Conservation (phyloP, 352 stramenopile genomes). For the Albugo candida region DNA sequence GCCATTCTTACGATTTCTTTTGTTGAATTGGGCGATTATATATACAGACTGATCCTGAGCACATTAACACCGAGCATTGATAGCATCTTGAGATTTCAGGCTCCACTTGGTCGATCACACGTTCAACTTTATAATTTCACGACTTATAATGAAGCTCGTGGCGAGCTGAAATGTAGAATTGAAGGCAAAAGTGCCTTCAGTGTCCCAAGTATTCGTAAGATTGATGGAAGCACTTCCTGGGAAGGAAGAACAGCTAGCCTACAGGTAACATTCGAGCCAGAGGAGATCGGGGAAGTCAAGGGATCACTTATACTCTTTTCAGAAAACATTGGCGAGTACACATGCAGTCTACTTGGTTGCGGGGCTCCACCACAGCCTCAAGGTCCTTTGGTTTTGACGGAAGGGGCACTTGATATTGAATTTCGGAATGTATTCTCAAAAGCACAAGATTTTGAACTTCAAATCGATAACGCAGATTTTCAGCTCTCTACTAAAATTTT, state of each 20-base stretch:
- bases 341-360: constrained; percentile 57
- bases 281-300: constrained; percentile 64
- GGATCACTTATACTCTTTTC: constrained; percentile 57
- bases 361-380: constrained; percentile 60
- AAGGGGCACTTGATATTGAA: constrained; percentile 38
- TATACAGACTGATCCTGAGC: constrained; percentile 56
- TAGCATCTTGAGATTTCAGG: constrained; percentile 62
- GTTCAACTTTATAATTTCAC: constrained; percentile 66
- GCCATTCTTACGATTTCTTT: constrained; percentile 53
- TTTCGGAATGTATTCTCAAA: constrained; percentile 83
- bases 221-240: constrained; percentile 45
- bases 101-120: constrained; percentile 53
- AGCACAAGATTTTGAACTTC: constrained; percentile 49
- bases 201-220: constrained; percentile 19
- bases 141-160: constrained; percentile 17
- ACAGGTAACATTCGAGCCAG: constrained; percentile 74
- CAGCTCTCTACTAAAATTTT: constrained; percentile 25
- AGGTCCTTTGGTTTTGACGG: constrained; percentile 56
- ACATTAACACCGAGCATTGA: constrained; percentile 55
- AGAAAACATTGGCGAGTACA: constrained; percentile 58
- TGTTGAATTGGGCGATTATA: constrained; percentile 75
- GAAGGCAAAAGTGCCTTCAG: constrained; percentile 48
- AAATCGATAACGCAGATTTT: constrained; percentile 64
- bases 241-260: constrained; percentile 44
- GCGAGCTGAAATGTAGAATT: constrained; percentile 37